Conservation (phyloP, 805 yeast genomes). For the Starmerella vitae region DNA sequence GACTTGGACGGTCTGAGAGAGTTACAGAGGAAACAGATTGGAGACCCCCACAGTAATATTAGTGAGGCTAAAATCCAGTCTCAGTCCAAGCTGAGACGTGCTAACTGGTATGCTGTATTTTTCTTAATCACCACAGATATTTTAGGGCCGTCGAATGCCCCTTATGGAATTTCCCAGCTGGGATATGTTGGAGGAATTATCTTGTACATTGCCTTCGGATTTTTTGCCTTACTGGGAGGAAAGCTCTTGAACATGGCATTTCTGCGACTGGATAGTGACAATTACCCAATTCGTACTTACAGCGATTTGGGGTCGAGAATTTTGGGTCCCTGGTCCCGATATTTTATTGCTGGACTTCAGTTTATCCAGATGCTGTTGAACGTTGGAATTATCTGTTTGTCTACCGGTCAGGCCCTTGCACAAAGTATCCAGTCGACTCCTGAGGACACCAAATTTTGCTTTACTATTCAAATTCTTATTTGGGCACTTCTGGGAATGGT, state of each 20-base stretch:
- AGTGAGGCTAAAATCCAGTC: slow-evolving; percentile 16
- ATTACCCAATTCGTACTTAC: slow-evolving; percentile 34
- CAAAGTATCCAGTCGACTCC: slow-evolving; percentile 24
- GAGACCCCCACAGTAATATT: slow-evolving; percentile 18
- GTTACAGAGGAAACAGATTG: slow-evolving; percentile 11
- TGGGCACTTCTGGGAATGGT: slow-evolving; percentile 35
- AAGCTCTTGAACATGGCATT: slow-evolving; percentile 29
- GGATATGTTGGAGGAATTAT: slow-evolving; percentile 37
- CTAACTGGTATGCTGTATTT: slow-evolving; percentile 26
- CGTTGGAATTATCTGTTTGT: slow-evolving; percentile 33
- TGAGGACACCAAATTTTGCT: slow-evolving; percentile 26
- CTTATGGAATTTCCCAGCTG: slow-evolving; percentile 33
- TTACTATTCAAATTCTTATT: slow-evolving; percentile 31
- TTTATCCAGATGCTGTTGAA: slow-evolving; percentile 33
- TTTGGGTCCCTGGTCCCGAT: slow-evolving; percentile 28
- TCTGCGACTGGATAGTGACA: slow-evolving; percentile 31
- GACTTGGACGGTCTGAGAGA: slow-evolving; percentile 17
- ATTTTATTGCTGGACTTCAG: slow-evolving; percentile 30
- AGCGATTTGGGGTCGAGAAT: slow-evolving; percentile 33
- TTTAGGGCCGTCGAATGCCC: slow-evolving; percentile 36
- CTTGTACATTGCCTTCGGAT: slow-evolving; percentile 32
- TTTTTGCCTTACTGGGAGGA: slow-evolving; percentile 34
- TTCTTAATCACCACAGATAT: slow-evolving; percentile 38
- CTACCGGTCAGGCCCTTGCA: slow-evolving; percentile 34
- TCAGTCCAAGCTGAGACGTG: slow-evolving; percentile 16